Base-by-base conservation (phyloP, 768 basidiomycete species). In the Flagelloscypha sp. region DNA sequence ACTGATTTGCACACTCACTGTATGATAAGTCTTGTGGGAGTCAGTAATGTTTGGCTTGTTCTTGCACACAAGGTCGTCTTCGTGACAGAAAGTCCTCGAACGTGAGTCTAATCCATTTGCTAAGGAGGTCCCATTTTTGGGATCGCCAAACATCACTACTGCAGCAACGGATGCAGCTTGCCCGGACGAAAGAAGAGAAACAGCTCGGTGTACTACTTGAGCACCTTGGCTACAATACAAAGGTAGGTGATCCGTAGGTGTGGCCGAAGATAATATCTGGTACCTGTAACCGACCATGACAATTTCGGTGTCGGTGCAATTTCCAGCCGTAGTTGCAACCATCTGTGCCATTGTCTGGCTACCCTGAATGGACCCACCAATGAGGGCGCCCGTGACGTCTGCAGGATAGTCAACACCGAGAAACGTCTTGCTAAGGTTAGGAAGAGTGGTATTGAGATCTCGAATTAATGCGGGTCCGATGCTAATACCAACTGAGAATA, bases 151-250 rank as follows among this genome's bases (percentile, higher is more conserved):
- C 16, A 56, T 55, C 13, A 62, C 59, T 27, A 53, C 53, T 10
- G 54, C 58, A 21, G 44, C 48, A 43, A 62, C 47, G 8, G 53
- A 51, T 16, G 44, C 28, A 18, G 48, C 47, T 10, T 57, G 43
- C 2, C 45, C 19, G 7, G 57, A 31, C 3, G 63, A 59, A 20
- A 66, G 52, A 38, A 47, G 38, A 6, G 45, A 44, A 13, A 60
- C 62, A 11, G 64, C 58, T 7, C 58, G 52, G 35, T 65, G 64
- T 3, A 58, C 57, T 1, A 66, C 52, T 37, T 65, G 62, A 17
- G 40, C 49, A 17, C 47, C 49, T 31, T 50, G 49, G n/a, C 39
- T n/a, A n/a, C n/a, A n/a, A n/a, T n/a, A n/a, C n/a, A n/a, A n/a
- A n/a, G n/a, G n/a, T n/a, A n/a, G n/a, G n/a, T n/a, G n/a, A n/a